These are phyloP conservation scores for Sequoiadendron giganteum DNA, from an alignment of 75 land plant species.

Conservation along the genomic window DNA sequence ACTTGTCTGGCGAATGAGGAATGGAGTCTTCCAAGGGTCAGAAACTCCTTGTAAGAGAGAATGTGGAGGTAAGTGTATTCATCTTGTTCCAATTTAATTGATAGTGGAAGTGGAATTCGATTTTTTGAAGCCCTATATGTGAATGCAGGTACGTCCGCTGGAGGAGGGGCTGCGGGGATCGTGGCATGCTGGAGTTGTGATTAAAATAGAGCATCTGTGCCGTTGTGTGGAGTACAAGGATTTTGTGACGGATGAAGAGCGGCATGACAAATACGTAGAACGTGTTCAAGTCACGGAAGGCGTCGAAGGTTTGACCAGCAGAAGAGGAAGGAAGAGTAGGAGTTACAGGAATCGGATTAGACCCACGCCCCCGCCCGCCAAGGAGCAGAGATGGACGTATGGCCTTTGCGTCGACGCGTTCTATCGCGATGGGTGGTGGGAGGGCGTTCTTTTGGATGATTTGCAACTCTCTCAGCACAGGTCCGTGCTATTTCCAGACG, in stretches of 20 bases:
- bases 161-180: conserved; percentile 76
- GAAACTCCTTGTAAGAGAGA: no score
- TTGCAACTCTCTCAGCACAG: conserved; percentile 20
- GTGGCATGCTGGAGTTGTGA: conserved; percentile 62
- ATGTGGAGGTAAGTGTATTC: no score
- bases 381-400: conserved; percentile 14
- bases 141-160: conserved; percentile 48
- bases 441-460: conserved; percentile 75
- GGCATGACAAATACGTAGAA: conserved; percentile 25
- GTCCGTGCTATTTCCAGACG: conserved; percentile 74
- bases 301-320: conserved; percentile 22
- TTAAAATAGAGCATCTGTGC: background rate
- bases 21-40: no score
- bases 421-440: conserved; percentile 80
- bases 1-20: no score
- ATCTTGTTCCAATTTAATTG: no score
- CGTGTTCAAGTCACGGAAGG: conserved; percentile 24
- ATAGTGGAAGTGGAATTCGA: no score
- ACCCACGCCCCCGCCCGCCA: conserved; percentile 36
- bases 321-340: background rate
- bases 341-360: conserved; percentile 37
- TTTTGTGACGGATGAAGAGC: conserved; percentile 30
- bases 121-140: background rate
- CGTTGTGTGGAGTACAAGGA: conserved; percentile 51
- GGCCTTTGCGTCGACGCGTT: conserved; percentile 74